Evolutionary conservation across 768 basidiomycete genomes (phyloP).

Genomic region (Phanerochaete carnosa): DNA sequence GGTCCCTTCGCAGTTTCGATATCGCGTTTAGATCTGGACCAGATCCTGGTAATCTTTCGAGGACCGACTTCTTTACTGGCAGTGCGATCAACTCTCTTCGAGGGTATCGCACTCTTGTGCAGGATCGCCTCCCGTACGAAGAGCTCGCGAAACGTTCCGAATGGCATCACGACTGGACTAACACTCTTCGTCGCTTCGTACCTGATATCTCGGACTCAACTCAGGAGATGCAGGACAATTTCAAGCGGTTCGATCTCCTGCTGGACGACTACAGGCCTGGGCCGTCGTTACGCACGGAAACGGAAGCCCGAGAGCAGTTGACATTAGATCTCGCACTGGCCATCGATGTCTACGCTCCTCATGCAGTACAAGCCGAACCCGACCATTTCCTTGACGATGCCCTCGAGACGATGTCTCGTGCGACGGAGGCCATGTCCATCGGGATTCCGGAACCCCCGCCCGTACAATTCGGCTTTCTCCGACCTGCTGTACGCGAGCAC

Average conservation of each 20-base stretch:
- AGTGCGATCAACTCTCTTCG: constrained; percentile 47
- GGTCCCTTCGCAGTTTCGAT: constrained; percentile 48
- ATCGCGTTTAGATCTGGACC: constrained; percentile 52
- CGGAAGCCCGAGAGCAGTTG: constrained; percentile 56
- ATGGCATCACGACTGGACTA: constrained; percentile 53
- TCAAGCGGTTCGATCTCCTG: constrained; percentile 43
- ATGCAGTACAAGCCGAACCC: constrained; percentile 31
- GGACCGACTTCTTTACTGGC: constrained; percentile 59
- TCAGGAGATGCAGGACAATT: constrained; percentile 31
- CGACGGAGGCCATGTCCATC: constrained; percentile 45
- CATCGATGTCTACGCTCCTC: constrained; percentile 50
- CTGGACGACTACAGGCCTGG: constrained; percentile 34
- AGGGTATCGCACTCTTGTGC: constrained; percentile 50
- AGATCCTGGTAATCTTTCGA: constrained; percentile 38
- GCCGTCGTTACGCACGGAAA: constrained; percentile 43
- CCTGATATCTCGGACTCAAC: constrained; percentile 34
- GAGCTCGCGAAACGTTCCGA: constrained; percentile 37
- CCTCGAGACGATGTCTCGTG: constrained; percentile 56
- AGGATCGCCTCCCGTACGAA: constrained; percentile 42
- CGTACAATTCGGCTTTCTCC: constrained; percentile 60
- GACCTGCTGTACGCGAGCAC: constrained; percentile 36
- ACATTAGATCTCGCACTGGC: constrained; percentile 62
- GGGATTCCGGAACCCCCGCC: constrained; percentile 48
- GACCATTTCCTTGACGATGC: constrained; percentile 26
- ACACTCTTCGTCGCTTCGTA: constrained; percentile 42